Evolutionary conservation across 768 basidiomycete genomes (phyloP).

Genomic region (Leccinum uliginosum): DNA sequence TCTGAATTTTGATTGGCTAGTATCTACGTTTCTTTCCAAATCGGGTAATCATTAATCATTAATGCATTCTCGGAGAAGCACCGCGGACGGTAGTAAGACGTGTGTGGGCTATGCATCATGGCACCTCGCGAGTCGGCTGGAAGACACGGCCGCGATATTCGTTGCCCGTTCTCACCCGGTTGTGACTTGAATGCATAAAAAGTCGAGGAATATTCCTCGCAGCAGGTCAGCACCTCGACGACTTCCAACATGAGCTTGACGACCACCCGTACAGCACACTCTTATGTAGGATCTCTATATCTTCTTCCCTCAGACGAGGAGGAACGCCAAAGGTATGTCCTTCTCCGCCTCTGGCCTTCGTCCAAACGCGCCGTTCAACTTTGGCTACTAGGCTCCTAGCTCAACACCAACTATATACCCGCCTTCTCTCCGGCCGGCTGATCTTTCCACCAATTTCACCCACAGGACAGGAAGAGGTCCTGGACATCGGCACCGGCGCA

Average conservation of each 20-base stretch:
- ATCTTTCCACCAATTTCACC: constrained; percentile 16
- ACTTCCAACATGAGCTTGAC: constrained; percentile 6
- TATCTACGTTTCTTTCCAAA: not conserved
- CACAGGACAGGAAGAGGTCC: constrained; percentile 16
- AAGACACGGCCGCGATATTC: not conserved
- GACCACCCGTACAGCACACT: constrained; percentile 14
- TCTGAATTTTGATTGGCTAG: not conserved
- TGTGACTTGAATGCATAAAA: not conserved
- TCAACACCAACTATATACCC: constrained; percentile 21
- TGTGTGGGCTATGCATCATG: not conserved
- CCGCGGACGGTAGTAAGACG: not conserved
- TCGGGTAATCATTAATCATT: too few relatives aligned
- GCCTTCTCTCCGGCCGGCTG: constrained; percentile 19
- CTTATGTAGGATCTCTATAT: constrained; percentile 17
- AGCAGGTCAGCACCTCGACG: not conserved
- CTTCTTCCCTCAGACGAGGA: constrained; percentile 25
- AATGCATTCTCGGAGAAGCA: too few relatives aligned
- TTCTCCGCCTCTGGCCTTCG: too few relatives aligned
- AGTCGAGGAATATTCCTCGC: not conserved
- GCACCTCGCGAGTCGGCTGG: not conserved
- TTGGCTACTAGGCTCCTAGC: constrained; percentile 2
- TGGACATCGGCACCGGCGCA: constrained; percentile 22
- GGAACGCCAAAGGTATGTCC: constrained; percentile 20
- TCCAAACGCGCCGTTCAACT: not conserved
- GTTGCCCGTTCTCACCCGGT: not conserved